Evolutionary conservation across 768 basidiomycete genomes (phyloP).

Genomic region (Hericium coralloides): DNA sequence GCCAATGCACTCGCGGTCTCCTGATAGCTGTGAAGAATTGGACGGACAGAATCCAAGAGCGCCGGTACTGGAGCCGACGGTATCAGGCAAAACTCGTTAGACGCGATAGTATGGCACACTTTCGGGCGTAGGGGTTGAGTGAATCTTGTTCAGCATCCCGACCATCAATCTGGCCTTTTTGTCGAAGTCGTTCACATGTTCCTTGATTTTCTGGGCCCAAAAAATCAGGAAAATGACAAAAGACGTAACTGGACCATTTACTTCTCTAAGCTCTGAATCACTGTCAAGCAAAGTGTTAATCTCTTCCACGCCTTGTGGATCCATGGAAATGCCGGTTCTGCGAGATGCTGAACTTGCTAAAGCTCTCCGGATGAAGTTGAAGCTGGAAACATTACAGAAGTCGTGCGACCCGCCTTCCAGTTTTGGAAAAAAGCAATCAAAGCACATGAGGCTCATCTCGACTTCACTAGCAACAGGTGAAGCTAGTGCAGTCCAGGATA

Average conservation of each 20-base stretch:
- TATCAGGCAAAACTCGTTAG: not conserved
- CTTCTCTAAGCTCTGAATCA: conserved; percentile 12
- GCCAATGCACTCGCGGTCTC: conserved; percentile 45
- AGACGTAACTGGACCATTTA: not conserved
- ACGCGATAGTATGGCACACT: conserved; percentile 31
- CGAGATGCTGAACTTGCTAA: not conserved
- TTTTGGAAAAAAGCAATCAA: too few species aligned
- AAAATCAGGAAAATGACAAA: too few species aligned
- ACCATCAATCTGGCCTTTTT: conserved; percentile 64
- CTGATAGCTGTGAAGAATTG: conserved; percentile 46
- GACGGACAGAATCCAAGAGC: conserved; percentile 48
- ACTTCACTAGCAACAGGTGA: too few species aligned
- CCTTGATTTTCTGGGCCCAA: conserved; percentile 60
- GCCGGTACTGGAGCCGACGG: conserved; percentile 37
- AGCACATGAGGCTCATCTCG: too few species aligned
- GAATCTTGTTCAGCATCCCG: conserved; percentile 73
- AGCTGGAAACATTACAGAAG: too few species aligned
- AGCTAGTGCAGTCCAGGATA: too few species aligned
- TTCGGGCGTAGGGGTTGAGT: conserved; percentile 55
- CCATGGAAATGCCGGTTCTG: conserved; percentile 4
- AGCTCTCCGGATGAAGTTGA: not conserved
- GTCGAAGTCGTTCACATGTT: conserved; percentile 65
- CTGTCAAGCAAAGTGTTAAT: conserved; percentile 11
- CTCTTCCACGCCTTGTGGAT: conserved; percentile 10
- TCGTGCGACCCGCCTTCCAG: too few species aligned